Base-by-base conservation (phyloP, 2,329 filamentous ascomycete genomes). In the Exophiala sp. region DNA sequence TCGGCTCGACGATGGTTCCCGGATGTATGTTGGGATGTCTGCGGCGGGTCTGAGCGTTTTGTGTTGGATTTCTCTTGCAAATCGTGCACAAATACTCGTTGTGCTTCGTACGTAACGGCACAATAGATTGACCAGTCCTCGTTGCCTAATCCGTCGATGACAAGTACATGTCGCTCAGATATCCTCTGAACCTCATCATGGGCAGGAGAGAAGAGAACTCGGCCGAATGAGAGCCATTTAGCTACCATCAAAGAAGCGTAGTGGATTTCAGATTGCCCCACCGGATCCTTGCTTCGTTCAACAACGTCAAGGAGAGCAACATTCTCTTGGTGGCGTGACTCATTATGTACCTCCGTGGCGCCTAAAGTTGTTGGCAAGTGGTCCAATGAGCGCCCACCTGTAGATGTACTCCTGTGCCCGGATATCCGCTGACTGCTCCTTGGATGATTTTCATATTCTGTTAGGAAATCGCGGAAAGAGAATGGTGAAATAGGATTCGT, bases 81-180 rank as follows among this genome's bases (percentile, higher is more conserved):
- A 48, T 70, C 74, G 61, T 77, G 76, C 3, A 78, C 68, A 18
- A 70, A 69, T 0, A 74, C 73, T 52, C 69, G 68, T 38, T 57
- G 52, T 11, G 48, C 41, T 5, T 73, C 72, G 50, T 78, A 78
- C 1, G 74, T 76, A 45, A 78, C 65, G 11, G 75, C 73, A 61
- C 75, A 78, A 59, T 78, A 78, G 59, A 76, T 77, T 7, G 75
- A 78, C 75, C 75, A 78, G 54, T 78, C 75, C 50, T 77, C 74
- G 49, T 77, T 77, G n/a, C 74, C 75, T 14, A 78, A 65, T 10
- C 75, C 75, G 57, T 78, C 75, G 42, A 78, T 71, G 20, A 78
- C 73, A 33, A 78, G 68, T 16, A 78, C 74, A 40, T 73, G 69
- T 18, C 72, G 69, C 47, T 74, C 70, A 5, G 70, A 67, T 18